These are phyloP conservation scores for Colletotrichum sansevieriae DNA, from an alignment of 2,329 filamentous ascomycete genomes.

Conservation along the genomic window DNA sequence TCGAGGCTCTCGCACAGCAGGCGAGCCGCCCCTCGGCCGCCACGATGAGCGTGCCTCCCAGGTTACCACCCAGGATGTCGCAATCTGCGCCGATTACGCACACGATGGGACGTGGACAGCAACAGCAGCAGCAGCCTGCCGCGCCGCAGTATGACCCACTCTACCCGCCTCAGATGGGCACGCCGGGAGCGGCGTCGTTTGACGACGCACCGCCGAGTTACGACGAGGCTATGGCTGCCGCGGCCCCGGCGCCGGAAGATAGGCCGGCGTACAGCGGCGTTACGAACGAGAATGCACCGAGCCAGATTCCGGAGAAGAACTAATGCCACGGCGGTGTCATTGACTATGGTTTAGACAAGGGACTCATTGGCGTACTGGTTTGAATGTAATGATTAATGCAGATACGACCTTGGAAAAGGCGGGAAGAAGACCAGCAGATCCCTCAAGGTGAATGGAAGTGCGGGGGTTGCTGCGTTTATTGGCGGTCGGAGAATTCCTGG, in stretches of 20 bases:
- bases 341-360: background rate
- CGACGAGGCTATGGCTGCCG: constrained; percentile 89
- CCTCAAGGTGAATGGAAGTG: too few relatives aligned
- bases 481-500: too few relatives aligned
- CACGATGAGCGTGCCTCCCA: constrained; percentile 52
- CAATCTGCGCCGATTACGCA: constrained; percentile 46
- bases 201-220: constrained; percentile 95
- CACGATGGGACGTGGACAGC: constrained; percentile 44
- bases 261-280: constrained; percentile 77
- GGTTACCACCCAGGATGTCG: constrained; percentile 52
- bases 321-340: constrained; percentile 39
- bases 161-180: constrained; percentile 70
- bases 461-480: background rate
- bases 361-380: background rate
- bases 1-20: constrained; percentile 67
- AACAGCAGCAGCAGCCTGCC: constrained; percentile 44
- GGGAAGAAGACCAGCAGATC: background rate
- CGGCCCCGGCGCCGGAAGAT: constrained; percentile 77
- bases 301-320: constrained; percentile 59
- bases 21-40: constrained; percentile 53
- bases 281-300: constrained; percentile 71
- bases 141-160: constrained; percentile 60
- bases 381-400: constrained; percentile 26
- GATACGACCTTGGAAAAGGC: background rate
- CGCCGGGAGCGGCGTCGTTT: constrained; percentile 57